A percentile compares a stretch with the other conserved stretches of the same genome.
phyloP scores from a whole-genome alignment of 1,284 basidiomycete species.

The Xerocomus nothofagi region DNA sequence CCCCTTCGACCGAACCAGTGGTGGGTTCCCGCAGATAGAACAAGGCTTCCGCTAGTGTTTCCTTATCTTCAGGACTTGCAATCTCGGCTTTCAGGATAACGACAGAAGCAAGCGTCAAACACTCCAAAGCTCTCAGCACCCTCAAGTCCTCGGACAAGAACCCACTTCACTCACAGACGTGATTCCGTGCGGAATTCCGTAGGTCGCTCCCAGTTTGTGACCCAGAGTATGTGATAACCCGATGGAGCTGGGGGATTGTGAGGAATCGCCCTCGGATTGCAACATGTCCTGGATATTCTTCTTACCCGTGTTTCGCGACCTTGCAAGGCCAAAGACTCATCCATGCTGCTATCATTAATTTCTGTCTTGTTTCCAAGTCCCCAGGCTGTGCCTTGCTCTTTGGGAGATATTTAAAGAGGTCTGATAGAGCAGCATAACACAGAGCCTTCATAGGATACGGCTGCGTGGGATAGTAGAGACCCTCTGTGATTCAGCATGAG shows the following conservation, averaged over 20 bases:
- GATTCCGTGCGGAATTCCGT: constrained; percentile 79
- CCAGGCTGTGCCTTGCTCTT: constrained; percentile 58
- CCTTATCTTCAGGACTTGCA: constrained; percentile 58
- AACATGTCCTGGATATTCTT: background rate
- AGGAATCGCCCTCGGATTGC: background rate
- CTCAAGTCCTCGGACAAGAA: constrained; percentile 14
- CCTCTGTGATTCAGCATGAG: constrained; percentile 45
- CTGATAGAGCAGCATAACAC: constrained; percentile 63
- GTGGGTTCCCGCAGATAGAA: constrained; percentile 57
- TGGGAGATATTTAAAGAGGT: constrained; percentile 75
- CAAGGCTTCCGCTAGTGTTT: constrained; percentile 52
- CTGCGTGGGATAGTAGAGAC: constrained; percentile 61
- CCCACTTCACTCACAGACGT: constrained; percentile 56
- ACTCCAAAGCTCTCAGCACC: constrained; percentile 42
- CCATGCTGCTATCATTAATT: constrained; percentile 74
- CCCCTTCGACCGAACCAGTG: constrained; percentile 60
- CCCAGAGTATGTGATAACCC: constrained; percentile 76
- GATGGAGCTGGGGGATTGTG: constrained; percentile 45
- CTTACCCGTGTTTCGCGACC: constrained; percentile 54
- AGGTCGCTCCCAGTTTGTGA: constrained; percentile 75
- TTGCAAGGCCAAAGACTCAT: constrained; percentile 75
- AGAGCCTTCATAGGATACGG: constrained; percentile 64
- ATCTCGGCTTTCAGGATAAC: constrained; percentile 58
- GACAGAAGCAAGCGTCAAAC: constrained; percentile 70
- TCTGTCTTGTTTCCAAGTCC: constrained; percentile 62